Percentiles rank a stretch among this genome's conserved stretches.
These are phyloP conservation scores for Kingdonia uniflora DNA, from an alignment of 164 flowering plant species.

Conservation along the genomic window DNA sequence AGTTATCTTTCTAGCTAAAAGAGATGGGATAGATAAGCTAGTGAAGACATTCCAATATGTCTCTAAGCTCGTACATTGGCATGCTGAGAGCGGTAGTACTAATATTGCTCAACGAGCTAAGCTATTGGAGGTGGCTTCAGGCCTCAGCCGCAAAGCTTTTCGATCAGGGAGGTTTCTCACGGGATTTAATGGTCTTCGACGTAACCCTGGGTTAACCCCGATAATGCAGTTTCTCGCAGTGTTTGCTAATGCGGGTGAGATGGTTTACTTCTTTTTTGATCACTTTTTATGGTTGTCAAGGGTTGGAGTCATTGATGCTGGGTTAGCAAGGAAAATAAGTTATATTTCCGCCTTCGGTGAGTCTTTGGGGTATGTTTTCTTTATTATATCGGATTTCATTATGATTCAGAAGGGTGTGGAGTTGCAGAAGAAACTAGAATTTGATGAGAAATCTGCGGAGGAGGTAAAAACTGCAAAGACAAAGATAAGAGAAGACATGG, in stretches of 20 bases:
- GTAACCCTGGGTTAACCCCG: constrained; percentile 56
- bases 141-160: constrained; percentile 86
- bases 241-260: constrained; percentile 74
- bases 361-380: constrained; percentile 76
- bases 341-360: constrained; percentile 91
- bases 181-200: constrained; percentile 70
- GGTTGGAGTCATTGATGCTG: constrained; percentile 54
- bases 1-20: constrained; percentile 83
- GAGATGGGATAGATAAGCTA: constrained; percentile 97
- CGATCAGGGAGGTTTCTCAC: constrained; percentile 79
- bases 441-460: constrained; percentile 17
- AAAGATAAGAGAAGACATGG: constrained; percentile 59
- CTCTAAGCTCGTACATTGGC: constrained; percentile 81
- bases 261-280: constrained; percentile 97
- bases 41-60: constrained; percentile 98
- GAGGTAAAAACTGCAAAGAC: constrained; percentile 14
- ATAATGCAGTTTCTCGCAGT: constrained; percentile 42
- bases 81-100: constrained; percentile 39
- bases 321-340: constrained; percentile 63
- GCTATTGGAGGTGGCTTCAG: constrained; percentile 79
- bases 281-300: constrained; percentile 82
- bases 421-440: constrained; percentile 28
- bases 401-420: constrained; percentile 38
- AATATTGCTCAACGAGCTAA: constrained; percentile 44
- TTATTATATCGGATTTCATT: constrained; percentile 54